These are phyloP conservation scores for Umbelopsis vinacea DNA, from an alignment of 192 early-diverging fungal species.

Conservation along the genomic window DNA sequence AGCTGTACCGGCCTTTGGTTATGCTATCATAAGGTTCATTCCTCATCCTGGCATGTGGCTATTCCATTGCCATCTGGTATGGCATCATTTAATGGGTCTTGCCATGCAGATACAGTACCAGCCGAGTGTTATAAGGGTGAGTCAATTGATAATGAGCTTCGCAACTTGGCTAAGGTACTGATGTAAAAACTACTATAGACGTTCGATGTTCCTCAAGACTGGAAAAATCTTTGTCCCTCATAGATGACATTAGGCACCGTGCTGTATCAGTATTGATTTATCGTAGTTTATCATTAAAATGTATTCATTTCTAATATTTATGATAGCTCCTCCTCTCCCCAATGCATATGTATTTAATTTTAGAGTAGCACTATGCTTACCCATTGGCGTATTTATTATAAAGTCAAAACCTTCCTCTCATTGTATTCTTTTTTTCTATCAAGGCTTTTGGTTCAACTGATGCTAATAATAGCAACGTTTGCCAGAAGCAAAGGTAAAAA, in stretches of 20 bases:
- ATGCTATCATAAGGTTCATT: conserved; percentile 72
- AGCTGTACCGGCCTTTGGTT: conserved; percentile 66
- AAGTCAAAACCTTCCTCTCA: too few species aligned
- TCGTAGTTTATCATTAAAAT: too few species aligned
- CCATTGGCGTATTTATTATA: too few species aligned
- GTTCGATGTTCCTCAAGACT: conserved; percentile 2
- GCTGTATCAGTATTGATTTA: neutral
- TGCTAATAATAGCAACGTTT: too few species aligned
- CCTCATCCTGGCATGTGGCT: conserved; percentile 84
- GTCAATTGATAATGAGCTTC: neutral
- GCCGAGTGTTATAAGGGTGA: neutral
- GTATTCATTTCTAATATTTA: too few species aligned
- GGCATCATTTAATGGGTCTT: conserved; percentile 74
- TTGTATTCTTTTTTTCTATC: too few species aligned
- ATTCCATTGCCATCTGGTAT: conserved; percentile 89
- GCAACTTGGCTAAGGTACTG: neutral
- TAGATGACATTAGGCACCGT: neutral
- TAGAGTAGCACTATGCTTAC: too few species aligned
- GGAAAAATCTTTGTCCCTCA: conserved; percentile 5
- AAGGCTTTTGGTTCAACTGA: too few species aligned
- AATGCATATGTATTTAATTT: too few species aligned
- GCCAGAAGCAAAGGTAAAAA: too few species aligned
- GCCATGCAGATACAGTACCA: conserved; percentile 26
- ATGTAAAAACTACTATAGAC: neutral
- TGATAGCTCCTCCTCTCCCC: too few species aligned